phyloP scores from a whole-genome alignment of 352 stramenopile genomes.

The Globisporangium sylvaticum region DNA sequence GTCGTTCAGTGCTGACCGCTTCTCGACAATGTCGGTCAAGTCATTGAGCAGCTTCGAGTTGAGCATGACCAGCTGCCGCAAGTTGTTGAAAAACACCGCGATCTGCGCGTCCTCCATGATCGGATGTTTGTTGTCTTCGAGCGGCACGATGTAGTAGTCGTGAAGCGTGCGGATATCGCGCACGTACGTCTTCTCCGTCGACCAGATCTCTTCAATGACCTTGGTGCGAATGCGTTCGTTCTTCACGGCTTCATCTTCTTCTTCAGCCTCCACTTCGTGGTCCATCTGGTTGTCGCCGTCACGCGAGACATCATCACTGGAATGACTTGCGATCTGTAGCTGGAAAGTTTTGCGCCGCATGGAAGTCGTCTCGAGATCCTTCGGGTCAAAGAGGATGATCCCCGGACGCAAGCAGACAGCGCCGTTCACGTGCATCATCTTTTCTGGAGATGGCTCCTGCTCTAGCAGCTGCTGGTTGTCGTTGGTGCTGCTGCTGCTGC shows the following conservation, averaged over 20 bases:
- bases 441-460: neutral
- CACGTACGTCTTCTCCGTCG: conserved; percentile 77
- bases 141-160: conserved; percentile 75
- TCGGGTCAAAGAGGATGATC: conserved; percentile 54
- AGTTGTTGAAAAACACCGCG: conserved; percentile 85
- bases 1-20: conserved; percentile 15
- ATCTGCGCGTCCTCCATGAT: conserved; percentile 85
- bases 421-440: conserved; percentile 6
- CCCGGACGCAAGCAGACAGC: conserved; percentile 19
- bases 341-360: neutral
- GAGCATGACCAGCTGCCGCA: conserved; percentile 78
- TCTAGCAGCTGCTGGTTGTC: conserved; percentile 1
- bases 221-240: conserved; percentile 31
- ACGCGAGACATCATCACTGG: neutral
- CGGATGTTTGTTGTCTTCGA: conserved; percentile 72
- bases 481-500: neutral
- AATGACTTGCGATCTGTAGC: conserved; percentile 16
- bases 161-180: conserved; percentile 68
- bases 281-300: conserved; percentile 21
- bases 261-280: conserved; percentile 7
- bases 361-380: conserved; percentile 23
- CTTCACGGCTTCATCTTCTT: conserved; percentile 13
- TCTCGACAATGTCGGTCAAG: conserved; percentile 51
- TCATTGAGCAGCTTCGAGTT: conserved; percentile 83
- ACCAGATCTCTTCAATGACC: conserved; percentile 80